Conservation (phyloP, 768 basidiomycete genomes). For the Boletus tylopilopsis region DNA sequence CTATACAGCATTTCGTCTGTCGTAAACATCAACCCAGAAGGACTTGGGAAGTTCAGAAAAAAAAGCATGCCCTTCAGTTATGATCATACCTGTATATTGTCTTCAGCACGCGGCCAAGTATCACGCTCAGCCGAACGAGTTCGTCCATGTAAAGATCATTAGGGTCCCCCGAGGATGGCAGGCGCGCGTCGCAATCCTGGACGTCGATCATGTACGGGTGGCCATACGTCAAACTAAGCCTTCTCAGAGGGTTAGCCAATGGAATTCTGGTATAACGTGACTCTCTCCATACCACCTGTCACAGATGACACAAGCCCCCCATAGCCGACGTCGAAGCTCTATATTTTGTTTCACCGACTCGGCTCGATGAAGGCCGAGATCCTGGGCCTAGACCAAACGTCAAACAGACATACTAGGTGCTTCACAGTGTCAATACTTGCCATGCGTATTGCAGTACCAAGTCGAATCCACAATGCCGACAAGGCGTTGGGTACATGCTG, state of each 20-base stretch:
- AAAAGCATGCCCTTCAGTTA: not conserved
- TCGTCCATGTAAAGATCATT: conserved; percentile 83
- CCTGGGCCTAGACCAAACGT: conserved; percentile 70
- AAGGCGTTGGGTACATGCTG: conserved; percentile 83
- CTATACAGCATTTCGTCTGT: conserved; percentile 74
- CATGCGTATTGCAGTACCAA: conserved; percentile 92
- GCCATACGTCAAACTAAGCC: conserved; percentile 86
- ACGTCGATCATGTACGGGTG: conserved; percentile 97
- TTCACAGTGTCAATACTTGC: conserved; percentile 40
- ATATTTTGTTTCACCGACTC: conserved; percentile 82
- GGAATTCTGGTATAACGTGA: not conserved
- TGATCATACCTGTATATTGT: conserved; percentile 78
- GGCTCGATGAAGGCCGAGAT: conserved; percentile 91
- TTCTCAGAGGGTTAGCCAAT: conserved; percentile 27
- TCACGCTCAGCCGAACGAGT: conserved; percentile 85
- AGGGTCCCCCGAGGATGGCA: conserved; percentile 84
- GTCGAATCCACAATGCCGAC: conserved; percentile 80
- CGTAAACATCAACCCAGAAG: conserved; percentile 81
- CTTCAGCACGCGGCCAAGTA: conserved; percentile 89
- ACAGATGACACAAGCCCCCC: conserved; percentile 92
- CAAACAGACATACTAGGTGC: conserved; percentile 12
- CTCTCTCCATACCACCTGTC: conserved; percentile 76
- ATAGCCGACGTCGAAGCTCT: conserved; percentile 84
- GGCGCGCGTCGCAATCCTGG: conserved; percentile 90
- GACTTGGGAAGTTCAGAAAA: conserved; percentile 41